Evolutionary conservation across 441 rosid species (phyloP).

Genomic region (Iberis amara): DNA sequence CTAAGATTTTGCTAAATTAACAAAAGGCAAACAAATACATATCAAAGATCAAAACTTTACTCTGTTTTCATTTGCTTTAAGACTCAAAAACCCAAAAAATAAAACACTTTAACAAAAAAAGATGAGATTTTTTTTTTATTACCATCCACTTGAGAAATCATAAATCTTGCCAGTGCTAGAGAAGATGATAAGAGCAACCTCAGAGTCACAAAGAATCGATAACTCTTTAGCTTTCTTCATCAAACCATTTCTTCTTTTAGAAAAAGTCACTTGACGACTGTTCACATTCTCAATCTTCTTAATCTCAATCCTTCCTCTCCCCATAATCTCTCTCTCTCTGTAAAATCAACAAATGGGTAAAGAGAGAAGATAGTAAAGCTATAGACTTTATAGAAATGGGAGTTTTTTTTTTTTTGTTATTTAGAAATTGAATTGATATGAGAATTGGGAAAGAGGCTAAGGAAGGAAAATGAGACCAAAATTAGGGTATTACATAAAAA

Average conservation of each 20-base stretch:
- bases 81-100: neutral
- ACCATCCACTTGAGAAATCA: conserved; percentile 79
- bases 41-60: neutral
- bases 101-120: neutral
- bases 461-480: conserved; percentile 29
- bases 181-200: conserved; percentile 86
- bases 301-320: conserved; percentile 89
- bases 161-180: conserved; percentile 83
- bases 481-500: conserved; percentile 29
- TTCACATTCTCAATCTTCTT: conserved; percentile 87
- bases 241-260: conserved; percentile 80
- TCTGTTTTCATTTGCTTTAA: conserved; percentile 18
- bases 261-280: conserved; percentile 97
- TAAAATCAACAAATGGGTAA: neutral
- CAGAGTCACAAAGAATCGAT: conserved; percentile 83
- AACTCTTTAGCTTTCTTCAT: conserved; percentile 85
- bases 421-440: conserved; percentile 16
- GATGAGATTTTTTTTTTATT: neutral
- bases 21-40: neutral
- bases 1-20: neutral
- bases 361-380: conserved; percentile 22
- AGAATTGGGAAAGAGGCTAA: conserved; percentile 29
- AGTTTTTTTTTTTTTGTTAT: conserved; percentile 2
- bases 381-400: neutral
- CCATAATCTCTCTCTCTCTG: conserved; percentile 40